Evolutionary conservation across 2,329 filamentous ascomycete genomes (phyloP), one percentile per base, ranked within the genome.

Genomic region (Colletotrichum plurivorum): DNA sequence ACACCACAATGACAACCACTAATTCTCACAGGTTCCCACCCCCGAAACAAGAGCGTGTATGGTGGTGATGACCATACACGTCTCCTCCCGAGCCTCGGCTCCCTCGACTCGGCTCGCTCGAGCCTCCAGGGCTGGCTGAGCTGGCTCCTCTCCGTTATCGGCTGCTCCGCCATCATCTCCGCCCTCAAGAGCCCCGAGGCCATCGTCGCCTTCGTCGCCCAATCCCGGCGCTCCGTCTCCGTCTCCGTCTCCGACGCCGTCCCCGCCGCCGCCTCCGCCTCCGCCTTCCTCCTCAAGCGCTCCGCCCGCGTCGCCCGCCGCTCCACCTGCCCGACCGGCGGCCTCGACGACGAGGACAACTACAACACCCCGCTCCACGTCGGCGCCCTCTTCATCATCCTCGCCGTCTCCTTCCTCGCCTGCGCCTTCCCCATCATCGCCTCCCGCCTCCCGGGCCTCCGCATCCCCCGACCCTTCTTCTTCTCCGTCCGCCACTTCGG

Each of bases 401-500:
- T 85, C 69, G 75, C 75, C 73, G 81, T 85, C 15, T 84, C 85
- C 57, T 83, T 85, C 20, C 78, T 84, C 53, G 85, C 85, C 67
- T 85, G 82, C 71, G 79, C 78, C 3, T 87, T 90, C 67, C 88
- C 89, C 2, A 81, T 90, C 59, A 76, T 90, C 52, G 88, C 87
- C 39, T 78, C 81, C 61, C 82, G 82, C 71, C 82, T 88, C 52
- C 86, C 86, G 22, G 78, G 82, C 16, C 76, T 90, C 56, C 85
- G 83, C 63, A 88, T 90, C 58, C 88, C 88, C 1, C 78, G 81
- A 20, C 79, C 78, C 55, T 85, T 89, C 78, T 86, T 89, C 79
- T 89, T 89, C 76, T 78, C 82, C 59, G 85, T 88, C 56, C 84
- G 87, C 71, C 91, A 94, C 83, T 93, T 94, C 73, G 92, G 93